These are phyloP conservation scores for Trypethelium eluteriae DNA, from an alignment of 495 filamentous ascomycete species.

Conservation along the genomic window DNA sequence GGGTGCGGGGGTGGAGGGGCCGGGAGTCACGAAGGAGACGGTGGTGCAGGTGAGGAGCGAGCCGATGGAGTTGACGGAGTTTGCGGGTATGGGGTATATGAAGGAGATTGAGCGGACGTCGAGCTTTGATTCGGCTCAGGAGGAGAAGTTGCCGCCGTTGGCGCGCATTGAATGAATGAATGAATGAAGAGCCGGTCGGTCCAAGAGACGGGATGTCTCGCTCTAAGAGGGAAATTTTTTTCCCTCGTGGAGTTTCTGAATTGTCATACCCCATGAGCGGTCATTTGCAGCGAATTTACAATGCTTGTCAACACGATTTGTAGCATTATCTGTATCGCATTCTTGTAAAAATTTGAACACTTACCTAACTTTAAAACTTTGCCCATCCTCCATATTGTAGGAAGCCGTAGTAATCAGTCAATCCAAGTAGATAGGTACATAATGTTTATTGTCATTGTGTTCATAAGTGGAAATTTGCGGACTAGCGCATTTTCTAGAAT, in stretches of 20 bases:
- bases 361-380: no score
- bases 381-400: no score
- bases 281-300: background rate
- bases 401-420: no score
- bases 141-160: background rate
- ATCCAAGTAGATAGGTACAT: no score
- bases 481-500: no score
- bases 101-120: conserved; percentile 1
- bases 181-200: no score
- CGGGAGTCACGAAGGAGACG: conserved; percentile 18
- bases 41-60: conserved; percentile 17
- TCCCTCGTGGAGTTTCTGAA: no score
- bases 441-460: no score
- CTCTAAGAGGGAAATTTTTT: no score
- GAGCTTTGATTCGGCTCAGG: conserved; percentile 14
- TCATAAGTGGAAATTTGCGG: no score
- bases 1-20: background rate
- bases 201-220: no score
- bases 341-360: background rate
- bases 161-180: no score
- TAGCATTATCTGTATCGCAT: background rate
- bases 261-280: background rate
- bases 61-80: conserved; percentile 15
- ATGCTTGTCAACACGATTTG: background rate
- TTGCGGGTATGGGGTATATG: background rate